Evolutionary conservation across 2,329 filamentous ascomycete species (phyloP).

Genomic region (Clarireedia paspali): DNA sequence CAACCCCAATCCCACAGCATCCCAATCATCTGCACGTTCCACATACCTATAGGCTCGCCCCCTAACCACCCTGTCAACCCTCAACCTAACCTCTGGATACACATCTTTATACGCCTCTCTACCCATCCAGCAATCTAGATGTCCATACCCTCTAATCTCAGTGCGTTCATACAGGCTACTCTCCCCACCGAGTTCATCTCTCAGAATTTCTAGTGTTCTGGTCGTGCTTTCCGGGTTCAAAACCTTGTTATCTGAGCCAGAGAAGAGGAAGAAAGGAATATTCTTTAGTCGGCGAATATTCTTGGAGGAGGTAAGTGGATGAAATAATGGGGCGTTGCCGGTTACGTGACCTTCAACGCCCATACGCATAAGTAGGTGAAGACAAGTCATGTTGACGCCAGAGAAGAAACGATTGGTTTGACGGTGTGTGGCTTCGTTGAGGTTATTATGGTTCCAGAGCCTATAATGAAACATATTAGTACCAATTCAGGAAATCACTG

Average conservation of each 20-base stretch:
- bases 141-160: constrained; percentile 50
- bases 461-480: constrained; percentile 14
- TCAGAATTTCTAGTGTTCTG: constrained; percentile 44
- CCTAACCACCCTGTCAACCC: constrained; percentile 43
- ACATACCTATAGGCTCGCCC: constrained; percentile 21
- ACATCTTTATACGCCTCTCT: constrained; percentile 51
- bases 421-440: constrained; percentile 57
- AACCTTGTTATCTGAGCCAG: constrained; percentile 49
- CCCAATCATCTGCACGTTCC: constrained; percentile 20
- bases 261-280: constrained; percentile 49
- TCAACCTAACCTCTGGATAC: constrained; percentile 46
- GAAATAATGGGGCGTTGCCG: constrained; percentile 41
- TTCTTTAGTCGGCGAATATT: constrained; percentile 44
- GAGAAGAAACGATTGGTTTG: constrained; percentile 55
- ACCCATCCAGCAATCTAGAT: constrained; percentile 57
- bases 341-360: constrained; percentile 44
- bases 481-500: too few relatives aligned
- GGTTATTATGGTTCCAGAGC: constrained; percentile 55
- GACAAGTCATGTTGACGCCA: constrained; percentile 52
- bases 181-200: constrained; percentile 43
- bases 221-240: constrained; percentile 46
- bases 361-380: constrained; percentile 49
- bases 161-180: constrained; percentile 40
- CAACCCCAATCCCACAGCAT: background rate
- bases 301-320: constrained; percentile 39